Base-by-base conservation (phyloP, 371 early-diverging fungal species). In the Mortierella sp. region DNA sequence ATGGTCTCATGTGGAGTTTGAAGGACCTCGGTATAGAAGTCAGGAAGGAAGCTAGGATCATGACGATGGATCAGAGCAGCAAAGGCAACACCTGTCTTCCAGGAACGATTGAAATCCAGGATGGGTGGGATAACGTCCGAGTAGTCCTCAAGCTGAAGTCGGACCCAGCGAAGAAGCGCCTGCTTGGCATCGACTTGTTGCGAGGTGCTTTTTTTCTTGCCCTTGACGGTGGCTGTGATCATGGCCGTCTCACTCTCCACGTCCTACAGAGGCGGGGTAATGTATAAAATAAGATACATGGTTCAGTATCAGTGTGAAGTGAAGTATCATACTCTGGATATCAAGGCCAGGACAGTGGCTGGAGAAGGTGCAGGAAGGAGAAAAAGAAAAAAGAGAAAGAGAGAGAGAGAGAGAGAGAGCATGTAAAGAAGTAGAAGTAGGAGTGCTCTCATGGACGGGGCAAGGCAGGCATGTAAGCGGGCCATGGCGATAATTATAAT, bases 1-100 rank as follows among this genome's bases (percentile, higher is more conserved):
- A 75, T 55, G 7, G 72, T 70, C 62, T 81, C 82, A 37, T 79
- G 70, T 0, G 80, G 61, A 0, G 45, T 19, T n/a, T 61, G 63
- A 3, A 79, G 55, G 53, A 79, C 70, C 19, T 68, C 60, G 18
- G 81, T 75, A 55, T 88, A 80, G 26, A 90, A 80, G 44, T 93
- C 87, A 7, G 88, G 85, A 21, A 92, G 70, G 28, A 88, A 65
- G 0, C 70, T 69, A 7, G 91, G 90, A 52, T 87, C 82, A 64
- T 90, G 89, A n/a, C 87, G 83, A 74, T 93, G 91, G 51, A 93
- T 79, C 15, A 93, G 81, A 15, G 88, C 86, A 51, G 88, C 84
- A 77, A 94, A 90, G 46, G 84, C 86, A 4, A 86, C 43, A 7
- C 94, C 94, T 55, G 87, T 87, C 57, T 84, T 84, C 93, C 92